phyloP scores from a whole-genome alignment of 495 filamentous ascomycete species.

The Aspergillus indologenus region DNA sequence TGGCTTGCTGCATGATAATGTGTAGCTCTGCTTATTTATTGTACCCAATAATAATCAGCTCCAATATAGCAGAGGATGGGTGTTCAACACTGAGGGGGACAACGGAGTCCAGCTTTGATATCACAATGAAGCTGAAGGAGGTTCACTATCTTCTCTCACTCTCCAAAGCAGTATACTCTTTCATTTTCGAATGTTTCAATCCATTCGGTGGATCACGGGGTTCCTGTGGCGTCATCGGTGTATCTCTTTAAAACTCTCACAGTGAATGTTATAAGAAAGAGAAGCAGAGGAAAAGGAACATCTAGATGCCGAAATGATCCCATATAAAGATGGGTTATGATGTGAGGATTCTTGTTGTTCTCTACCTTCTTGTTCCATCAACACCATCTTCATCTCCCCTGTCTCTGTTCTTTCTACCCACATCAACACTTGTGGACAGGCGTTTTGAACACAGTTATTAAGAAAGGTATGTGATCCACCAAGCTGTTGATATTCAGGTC shows the following conservation, averaged over 20 bases:
- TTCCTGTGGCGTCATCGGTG: neutral
- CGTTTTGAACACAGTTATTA: too few relatives aligned
- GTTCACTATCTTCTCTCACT: neutral
- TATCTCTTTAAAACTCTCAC: neutral
- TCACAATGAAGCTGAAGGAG: neutral
- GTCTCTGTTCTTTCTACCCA: neutral
- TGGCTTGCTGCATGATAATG: neutral
- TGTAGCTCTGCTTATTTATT: neutral
- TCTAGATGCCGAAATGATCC: neutral
- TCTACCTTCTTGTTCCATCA: neutral
- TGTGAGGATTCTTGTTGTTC: neutral
- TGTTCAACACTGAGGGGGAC: neutral
- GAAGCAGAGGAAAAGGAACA: neutral
- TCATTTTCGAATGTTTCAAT: neutral
- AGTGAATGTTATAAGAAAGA: neutral
- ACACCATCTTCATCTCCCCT: neutral
- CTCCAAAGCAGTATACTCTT: neutral
- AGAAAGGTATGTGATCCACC: neutral
- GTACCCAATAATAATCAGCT: neutral
- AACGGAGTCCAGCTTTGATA: neutral
- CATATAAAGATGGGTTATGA: neutral
- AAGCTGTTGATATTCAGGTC: too few relatives aligned
- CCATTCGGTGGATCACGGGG: neutral
- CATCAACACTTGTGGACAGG: too few relatives aligned
- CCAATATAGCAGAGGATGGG: neutral